Evolutionary conservation across 148 eudicot species (phyloP).

Genomic region (Persicaria tinctoria): DNA sequence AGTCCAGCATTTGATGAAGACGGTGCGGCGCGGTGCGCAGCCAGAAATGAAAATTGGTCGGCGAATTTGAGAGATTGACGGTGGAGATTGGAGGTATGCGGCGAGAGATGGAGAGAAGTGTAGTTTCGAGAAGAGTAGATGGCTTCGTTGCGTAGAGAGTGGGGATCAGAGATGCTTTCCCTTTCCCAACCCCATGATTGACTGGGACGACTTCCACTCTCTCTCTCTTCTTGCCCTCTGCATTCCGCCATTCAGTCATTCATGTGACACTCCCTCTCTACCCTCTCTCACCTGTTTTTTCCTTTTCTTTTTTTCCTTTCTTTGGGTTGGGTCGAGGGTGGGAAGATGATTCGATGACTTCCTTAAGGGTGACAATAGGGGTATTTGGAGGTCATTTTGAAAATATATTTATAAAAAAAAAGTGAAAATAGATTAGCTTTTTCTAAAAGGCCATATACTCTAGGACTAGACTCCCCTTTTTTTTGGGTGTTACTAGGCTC

Average conservation of each 20-base stretch:
- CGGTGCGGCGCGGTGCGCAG: not conserved
- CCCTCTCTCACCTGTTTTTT: constrained; percentile 4
- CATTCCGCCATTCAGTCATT: not conserved
- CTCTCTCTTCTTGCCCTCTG: not conserved
- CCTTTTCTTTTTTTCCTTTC: not conserved
- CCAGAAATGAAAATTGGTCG: not conserved
- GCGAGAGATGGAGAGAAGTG: not conserved
- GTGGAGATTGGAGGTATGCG: constrained; percentile 1
- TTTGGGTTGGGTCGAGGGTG: too few species aligned
- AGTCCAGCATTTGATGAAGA: not conserved
- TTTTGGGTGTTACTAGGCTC: not conserved
- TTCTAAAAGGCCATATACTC: too few species aligned
- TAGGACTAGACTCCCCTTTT: not conserved
- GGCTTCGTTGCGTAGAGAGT: constrained; percentile 10
- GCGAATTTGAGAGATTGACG: not conserved
- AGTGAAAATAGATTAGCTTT: too few species aligned
- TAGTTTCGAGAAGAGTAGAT: not conserved
- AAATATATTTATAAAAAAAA: too few species aligned
- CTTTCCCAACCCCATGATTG: not conserved
- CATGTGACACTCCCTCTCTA: constrained; percentile 9
- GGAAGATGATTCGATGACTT: too few species aligned
- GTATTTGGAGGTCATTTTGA: too few species aligned
- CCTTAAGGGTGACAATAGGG: too few species aligned
- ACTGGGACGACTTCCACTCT: not conserved
- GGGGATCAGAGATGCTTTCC: constrained; percentile 9